phyloP scores from a whole-genome alignment of 306 rosid genomes.

The Casuarina glauca region DNA sequence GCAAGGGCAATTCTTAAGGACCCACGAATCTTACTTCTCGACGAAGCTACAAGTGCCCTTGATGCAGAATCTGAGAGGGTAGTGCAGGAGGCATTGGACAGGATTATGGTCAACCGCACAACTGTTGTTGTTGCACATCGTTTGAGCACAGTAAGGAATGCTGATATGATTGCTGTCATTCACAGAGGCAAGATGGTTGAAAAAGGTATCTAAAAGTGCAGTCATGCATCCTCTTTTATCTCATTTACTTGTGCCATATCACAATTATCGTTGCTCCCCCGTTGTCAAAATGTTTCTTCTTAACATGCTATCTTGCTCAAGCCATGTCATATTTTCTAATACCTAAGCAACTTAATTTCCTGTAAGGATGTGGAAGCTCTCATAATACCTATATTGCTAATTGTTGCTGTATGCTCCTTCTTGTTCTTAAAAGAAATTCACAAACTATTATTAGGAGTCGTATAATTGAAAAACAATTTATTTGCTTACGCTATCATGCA shows the following conservation, averaged over 20 bases:
- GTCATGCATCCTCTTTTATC: neutral
- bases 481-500: neutral
- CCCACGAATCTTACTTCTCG: conserved; percentile 67
- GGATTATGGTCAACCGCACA: conserved; percentile 60
- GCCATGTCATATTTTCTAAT: neutral
- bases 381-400: neutral
- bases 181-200: conserved; percentile 66
- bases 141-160: conserved; percentile 60
- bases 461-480: neutral
- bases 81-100: conserved; percentile 69
- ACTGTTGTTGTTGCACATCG: conserved; percentile 77
- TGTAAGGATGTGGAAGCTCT: neutral
- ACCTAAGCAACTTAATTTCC: neutral
- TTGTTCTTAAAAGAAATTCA: neutral
- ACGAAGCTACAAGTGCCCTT: conserved; percentile 74
- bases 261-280: neutral
- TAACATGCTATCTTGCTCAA: neutral
- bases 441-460: neutral
- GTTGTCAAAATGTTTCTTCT: neutral
- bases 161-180: conserved; percentile 59
- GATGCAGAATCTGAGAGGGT: conserved; percentile 70
- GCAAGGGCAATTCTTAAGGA: conserved; percentile 77
- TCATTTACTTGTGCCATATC: neutral
- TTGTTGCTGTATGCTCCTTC: neutral
- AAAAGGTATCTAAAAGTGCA: conserved; percentile 40